A percentile compares a stretch with the other conserved stretches of the same genome.
phyloP scores from a whole-genome alignment of 2,329 filamentous ascomycete genomes.

The Aschersonia sp. region DNA sequence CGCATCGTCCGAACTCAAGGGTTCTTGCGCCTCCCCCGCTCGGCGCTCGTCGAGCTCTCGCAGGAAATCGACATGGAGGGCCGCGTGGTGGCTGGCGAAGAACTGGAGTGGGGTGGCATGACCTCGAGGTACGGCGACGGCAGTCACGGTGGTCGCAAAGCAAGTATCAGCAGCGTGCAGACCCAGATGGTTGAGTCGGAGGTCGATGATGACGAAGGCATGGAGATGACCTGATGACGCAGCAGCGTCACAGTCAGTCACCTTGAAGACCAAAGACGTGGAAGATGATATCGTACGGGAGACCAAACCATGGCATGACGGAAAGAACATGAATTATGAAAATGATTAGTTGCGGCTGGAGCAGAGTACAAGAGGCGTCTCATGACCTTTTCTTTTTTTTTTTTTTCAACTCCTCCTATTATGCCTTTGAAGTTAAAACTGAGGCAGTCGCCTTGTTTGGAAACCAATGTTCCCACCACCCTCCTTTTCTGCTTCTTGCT shows the following conservation, averaged over 20 bases:
- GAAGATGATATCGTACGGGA: too few relatives aligned
- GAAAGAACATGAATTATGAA: too few relatives aligned
- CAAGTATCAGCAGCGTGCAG: conserved; percentile 44
- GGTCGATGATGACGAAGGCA: conserved; percentile 45
- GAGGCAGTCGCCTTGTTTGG: too few relatives aligned
- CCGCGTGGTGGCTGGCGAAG: conserved; percentile 78
- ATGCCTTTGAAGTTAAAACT: too few relatives aligned
- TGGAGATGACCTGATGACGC: conserved; percentile 36
- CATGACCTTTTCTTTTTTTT: too few relatives aligned
- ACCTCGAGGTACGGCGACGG: conserved; percentile 30
- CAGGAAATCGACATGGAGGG: conserved; percentile 90
- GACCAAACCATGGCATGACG: too few relatives aligned
- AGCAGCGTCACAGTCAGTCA: not conserved
- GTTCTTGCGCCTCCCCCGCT: conserved; percentile 67
- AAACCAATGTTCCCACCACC: too few relatives aligned
- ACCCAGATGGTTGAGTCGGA: conserved; percentile 44
- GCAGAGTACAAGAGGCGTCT: too few relatives aligned
- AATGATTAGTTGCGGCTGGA: too few relatives aligned
- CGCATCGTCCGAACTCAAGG: conserved; percentile 80
- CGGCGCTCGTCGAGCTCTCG: conserved; percentile 76
- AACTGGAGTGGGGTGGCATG: conserved; percentile 45
- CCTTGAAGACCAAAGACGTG: too few relatives aligned
- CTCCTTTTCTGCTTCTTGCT: too few relatives aligned
- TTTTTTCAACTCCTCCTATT: too few relatives aligned
- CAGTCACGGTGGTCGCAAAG: conserved; percentile 31